These are phyloP conservation scores for Chloroidium sp. DNA, from an alignment of 163 green algal genomes.

Conservation along the genomic window DNA sequence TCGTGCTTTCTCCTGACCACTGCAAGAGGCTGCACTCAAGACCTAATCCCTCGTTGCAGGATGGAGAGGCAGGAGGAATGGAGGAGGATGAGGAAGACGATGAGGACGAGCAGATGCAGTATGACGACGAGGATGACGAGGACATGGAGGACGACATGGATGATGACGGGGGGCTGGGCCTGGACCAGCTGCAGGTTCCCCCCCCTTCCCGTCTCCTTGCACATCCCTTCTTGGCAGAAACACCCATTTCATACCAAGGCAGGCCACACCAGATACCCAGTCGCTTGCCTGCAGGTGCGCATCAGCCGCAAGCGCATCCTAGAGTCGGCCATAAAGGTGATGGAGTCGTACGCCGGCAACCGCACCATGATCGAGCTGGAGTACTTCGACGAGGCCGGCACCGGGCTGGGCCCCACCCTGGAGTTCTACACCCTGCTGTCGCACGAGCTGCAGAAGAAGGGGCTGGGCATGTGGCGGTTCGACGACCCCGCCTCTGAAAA, in stretches of 20 bases:
- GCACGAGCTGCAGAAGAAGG: constrained; percentile 76
- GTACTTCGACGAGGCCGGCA: constrained; percentile 77
- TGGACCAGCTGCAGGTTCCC: constrained; percentile 6
- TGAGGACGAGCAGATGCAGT: constrained; percentile 17
- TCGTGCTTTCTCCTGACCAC: too few species aligned
- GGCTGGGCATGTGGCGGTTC: constrained; percentile 78
- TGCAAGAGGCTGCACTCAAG: too few species aligned
- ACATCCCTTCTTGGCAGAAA: too few species aligned
- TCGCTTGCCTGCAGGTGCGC: constrained; percentile 39
- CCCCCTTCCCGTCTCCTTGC: too few species aligned
- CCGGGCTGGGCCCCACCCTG: constrained; percentile 87
- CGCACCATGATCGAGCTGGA: constrained; percentile 68
- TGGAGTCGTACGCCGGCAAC: constrained; percentile 76
- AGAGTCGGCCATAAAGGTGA: constrained; percentile 79
- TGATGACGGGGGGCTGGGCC: constrained; percentile 35
- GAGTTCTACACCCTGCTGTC: constrained; percentile 97
- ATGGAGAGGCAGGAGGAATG: constrained; percentile 16
- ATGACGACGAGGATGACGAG: constrained; percentile 27
- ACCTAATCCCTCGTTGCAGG: too few species aligned
- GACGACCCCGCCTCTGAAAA: constrained; percentile 11
- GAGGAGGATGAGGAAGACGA: constrained; percentile 28
- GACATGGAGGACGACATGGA: constrained; percentile 31
- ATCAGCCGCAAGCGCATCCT: constrained; percentile 78
- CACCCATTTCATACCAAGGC: too few species aligned
- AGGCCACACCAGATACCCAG: too few species aligned